Base-by-base conservation (phyloP, 257 asterid species). In the Solanum pimpinellifolium region DNA sequence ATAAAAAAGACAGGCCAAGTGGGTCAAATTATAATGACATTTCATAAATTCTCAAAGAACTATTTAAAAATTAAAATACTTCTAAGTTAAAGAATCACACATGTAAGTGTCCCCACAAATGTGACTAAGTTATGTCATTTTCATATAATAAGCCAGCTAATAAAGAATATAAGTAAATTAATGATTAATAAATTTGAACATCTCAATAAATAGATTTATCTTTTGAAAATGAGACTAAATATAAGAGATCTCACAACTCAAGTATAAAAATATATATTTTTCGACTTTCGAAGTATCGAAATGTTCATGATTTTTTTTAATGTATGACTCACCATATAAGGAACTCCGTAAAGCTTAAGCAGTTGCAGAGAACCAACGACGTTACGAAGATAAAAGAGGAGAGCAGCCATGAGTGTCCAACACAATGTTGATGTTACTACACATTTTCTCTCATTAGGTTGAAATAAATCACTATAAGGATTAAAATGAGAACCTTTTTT, bases 401-500 rank as follows among this genome's bases (percentile, higher is more conserved):
- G 72, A 82, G 86, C 91, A 41, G 89, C 89, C 98, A 96, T 95
- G 13, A 90, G 10, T 15, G 87, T 87, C 99, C 99, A 96, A 87
- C 98, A 96, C 1, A 90, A 37, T 1, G 99, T 96, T 18, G 99
- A 96, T 35, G 96, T 93, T 66, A 90, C 82, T 3, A 93, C 90
- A 69, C 82, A 60, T 39, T 85, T 88, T 88, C 98, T 93, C 88
- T 96, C 99, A 73, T 85, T 87, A 0, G 93, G 91, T 86, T 87
- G 92, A 49, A 96, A 96, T 92, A 96, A 87, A 39, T 87, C 91
- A 49, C 99, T 93, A 86, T 92, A 89, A 0, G 99, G 99, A 87
- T 94, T 93, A 90, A 93, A 96, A 87, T 96, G 99, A 27, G 99
- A 96, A 31, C 99, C 99, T n/a, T 76, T 92, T 88, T 96, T 96